Base-by-base conservation (phyloP, 768 basidiomycete genomes). In the Vararia minispora region DNA sequence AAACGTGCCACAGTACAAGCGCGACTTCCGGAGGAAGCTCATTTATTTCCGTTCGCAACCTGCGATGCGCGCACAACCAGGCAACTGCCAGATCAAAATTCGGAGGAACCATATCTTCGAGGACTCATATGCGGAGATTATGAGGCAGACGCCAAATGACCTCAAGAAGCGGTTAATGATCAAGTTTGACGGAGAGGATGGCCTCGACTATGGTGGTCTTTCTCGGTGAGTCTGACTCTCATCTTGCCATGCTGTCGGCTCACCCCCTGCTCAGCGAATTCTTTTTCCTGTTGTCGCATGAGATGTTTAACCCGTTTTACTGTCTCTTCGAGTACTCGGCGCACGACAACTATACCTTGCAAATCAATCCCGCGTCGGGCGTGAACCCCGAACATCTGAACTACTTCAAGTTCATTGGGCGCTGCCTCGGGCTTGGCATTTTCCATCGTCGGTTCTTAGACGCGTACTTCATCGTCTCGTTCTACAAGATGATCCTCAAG, bases 231-330 rank as follows among this genome's bases (percentile, higher is more conserved):
- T 61, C 29, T 27, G 14, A 29, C 36, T 6, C 23, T 18, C 21
- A 21, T 14, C 17, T 17, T 28, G 17, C 33, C 4, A 28, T 37
- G 41, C 3, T 38, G 18, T 23, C 23, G n/a, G 22, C 17, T 23
- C 29, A 40, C 53, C 30, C 23, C 29, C 43, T 14, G 17, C 42
- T 30, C 61, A 94, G 92, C 68, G 95, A 99, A 64, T 99, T 98
- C 71, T 99, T 99, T 74, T 99, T 98, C 84, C 66, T 99, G 41
- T 73, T 99, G 33, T 98, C 94, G 24, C 95, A 99, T 59, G 95
- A 98, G 63, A 98, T 99, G 95, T 98, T 99, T 71, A 95, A 98
- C 61, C 95, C 95, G 17, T 98, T 99, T 73, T 98, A 99, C 64
- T 98, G 95, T 59, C 69, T 99, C 9, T 99, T 99, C 63, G 95